These are phyloP conservation scores for Coniochaeta pulveracea DNA, from an alignment of 2,329 filamentous ascomycete genomes.

Conservation along the genomic window DNA sequence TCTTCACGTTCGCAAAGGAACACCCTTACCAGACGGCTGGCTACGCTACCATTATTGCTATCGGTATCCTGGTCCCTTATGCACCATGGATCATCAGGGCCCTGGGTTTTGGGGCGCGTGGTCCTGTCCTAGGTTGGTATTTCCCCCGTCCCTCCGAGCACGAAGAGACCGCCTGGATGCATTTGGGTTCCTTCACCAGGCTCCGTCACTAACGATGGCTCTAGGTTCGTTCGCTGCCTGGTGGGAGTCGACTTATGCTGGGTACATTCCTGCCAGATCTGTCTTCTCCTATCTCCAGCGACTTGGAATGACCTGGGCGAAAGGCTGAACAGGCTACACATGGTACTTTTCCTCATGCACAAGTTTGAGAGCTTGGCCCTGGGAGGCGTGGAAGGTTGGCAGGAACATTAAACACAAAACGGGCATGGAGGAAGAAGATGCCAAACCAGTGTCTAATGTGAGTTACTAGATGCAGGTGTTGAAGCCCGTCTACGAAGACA, in stretches of 20 bases:
- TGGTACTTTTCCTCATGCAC: no score
- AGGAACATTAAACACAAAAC: no score
- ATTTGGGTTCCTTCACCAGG: not conserved
- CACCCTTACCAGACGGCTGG: slow-evolving; percentile 10
- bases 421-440: no score
- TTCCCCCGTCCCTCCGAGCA: not conserved
- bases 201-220: not conserved
- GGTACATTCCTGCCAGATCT: slow-evolving; percentile 24
- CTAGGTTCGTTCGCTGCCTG: slow-evolving; percentile 24
- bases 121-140: slow-evolving; percentile 3
- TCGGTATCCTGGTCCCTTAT: slow-evolving; percentile 11
- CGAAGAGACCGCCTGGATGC: not conserved
- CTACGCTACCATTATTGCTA: slow-evolving; percentile 12
- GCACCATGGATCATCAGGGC: slow-evolving; percentile 12
- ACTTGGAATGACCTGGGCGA: slow-evolving; percentile 23
- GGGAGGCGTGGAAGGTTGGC: no score
- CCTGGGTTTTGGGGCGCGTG: slow-evolving; percentile 12
- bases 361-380: no score
- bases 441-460: no score
- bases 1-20: slow-evolving; percentile 10
- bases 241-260: slow-evolving; percentile 25
- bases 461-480: no score
- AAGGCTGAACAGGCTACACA: no score
- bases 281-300: slow-evolving; percentile 30
- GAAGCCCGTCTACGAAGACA: no score